These are phyloP conservation scores for Hypoxylon cercidicola DNA, from an alignment of 495 filamentous ascomycete species.

Conservation along the genomic window DNA sequence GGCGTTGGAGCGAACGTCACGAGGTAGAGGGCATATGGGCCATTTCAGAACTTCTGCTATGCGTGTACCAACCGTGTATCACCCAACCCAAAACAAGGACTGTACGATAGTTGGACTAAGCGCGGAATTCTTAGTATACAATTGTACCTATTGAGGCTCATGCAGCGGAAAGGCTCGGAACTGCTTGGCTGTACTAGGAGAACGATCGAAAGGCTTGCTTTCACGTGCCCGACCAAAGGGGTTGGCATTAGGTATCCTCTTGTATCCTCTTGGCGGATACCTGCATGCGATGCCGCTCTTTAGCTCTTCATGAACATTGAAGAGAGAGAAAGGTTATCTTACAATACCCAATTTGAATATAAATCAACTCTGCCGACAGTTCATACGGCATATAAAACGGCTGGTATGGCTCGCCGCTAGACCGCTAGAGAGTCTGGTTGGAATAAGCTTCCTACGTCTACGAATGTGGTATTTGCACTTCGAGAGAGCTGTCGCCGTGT, in stretches of 20 bases:
- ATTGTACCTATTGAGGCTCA: conserved; percentile 12
- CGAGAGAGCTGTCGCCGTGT: conserved; percentile 20
- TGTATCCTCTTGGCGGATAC: neutral
- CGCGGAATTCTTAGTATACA: neutral
- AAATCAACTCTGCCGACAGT: conserved; percentile 1
- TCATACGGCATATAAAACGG: conserved; percentile 6
- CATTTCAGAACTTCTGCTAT: conserved; percentile 15
- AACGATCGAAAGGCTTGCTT: conserved; percentile 12
- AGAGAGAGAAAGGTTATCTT: neutral
- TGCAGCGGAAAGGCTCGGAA: conserved; percentile 9
- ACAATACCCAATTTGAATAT: conserved; percentile 6
- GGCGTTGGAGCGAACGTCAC: conserved; percentile 22
- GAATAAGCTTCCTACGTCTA: conserved; percentile 14
- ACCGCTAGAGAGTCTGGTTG: neutral
- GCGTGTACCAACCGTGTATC: conserved; percentile 30
- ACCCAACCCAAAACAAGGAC: conserved; percentile 15
- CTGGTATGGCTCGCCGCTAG: conserved; percentile 1
- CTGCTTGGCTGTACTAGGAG: conserved; percentile 6
- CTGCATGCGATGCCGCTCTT: conserved; percentile 21
- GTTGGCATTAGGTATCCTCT: neutral
- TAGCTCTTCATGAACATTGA: neutral
- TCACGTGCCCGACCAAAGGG: conserved; percentile 7
- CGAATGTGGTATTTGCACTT: conserved; percentile 32
- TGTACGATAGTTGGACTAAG: conserved; percentile 28
- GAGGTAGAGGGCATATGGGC: conserved; percentile 12